These are phyloP conservation scores for Mortierella sp. DNA, from an alignment of 371 early-diverging fungal species.

Conservation along the genomic window DNA sequence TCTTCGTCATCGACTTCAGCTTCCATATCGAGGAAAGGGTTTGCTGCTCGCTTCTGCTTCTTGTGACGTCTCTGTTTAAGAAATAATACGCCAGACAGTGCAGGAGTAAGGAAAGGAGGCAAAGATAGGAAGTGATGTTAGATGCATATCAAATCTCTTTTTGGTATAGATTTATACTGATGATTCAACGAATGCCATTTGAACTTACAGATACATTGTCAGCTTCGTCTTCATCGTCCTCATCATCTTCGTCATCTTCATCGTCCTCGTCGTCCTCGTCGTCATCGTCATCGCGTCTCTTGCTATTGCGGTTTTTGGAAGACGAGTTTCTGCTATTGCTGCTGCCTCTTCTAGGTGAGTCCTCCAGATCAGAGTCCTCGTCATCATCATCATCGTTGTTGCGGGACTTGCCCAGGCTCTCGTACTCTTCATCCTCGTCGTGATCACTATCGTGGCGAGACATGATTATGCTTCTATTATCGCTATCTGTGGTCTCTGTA, in stretches of 20 bases:
- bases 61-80: conserved; percentile 55
- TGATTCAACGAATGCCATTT: background rate
- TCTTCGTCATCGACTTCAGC: conserved; percentile 84
- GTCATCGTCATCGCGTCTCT: conserved; percentile 50
- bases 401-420: conserved; percentile 51
- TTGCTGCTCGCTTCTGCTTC: conserved; percentile 59
- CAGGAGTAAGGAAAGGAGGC: background rate
- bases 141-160: too few relatives aligned
- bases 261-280: conserved; percentile 79
- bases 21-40: conserved; percentile 74
- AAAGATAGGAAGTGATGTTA: background rate
- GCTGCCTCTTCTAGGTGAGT: conserved; percentile 16
- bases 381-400: conserved; percentile 64
- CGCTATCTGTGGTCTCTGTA: background rate
- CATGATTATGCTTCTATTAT: conserved; percentile 21
- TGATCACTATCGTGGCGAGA: conserved; percentile 58
- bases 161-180: background rate
- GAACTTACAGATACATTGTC: conserved; percentile 56
- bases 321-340: conserved; percentile 16
- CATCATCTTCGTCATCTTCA: conserved; percentile 52
- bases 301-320: conserved; percentile 19
- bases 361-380: conserved; percentile 54
- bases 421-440: conserved; percentile 76
- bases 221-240: conserved; percentile 65
- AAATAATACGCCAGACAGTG: background rate